phyloP scores from a whole-genome alignment of 2,329 filamentous ascomycete genomes.

The Whalleya microplaca region DNA sequence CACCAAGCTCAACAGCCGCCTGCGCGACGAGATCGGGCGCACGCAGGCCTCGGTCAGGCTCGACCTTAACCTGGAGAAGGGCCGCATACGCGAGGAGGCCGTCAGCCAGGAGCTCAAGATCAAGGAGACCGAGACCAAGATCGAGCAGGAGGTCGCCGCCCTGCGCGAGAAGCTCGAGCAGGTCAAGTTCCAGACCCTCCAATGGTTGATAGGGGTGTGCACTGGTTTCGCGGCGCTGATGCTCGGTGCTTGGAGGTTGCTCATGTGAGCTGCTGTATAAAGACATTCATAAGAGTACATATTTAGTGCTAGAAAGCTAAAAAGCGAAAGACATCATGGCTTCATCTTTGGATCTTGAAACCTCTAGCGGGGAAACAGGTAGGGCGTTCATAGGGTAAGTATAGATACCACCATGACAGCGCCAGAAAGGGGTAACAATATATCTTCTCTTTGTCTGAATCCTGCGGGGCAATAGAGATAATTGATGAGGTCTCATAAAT shows the following conservation, averaged over 20 bases:
- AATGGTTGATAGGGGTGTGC: constrained; percentile 93
- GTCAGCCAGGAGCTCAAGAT: constrained; percentile 97
- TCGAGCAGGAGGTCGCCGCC: constrained; percentile 94
- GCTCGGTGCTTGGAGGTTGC: constrained; percentile 70
- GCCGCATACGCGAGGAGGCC: constrained; percentile 92
- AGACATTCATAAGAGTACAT: background rate
- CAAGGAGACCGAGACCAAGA: constrained; percentile 97
- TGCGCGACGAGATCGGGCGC: constrained; percentile 91
- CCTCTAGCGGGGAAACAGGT: background rate
- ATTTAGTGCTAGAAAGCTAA: too few relatives aligned
- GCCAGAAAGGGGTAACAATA: too few relatives aligned
- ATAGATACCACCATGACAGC: background rate
- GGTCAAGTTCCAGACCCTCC: constrained; percentile 96
- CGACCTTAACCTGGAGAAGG: constrained; percentile 95
- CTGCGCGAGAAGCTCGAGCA: constrained; percentile 90
- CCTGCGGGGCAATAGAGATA: too few relatives aligned
- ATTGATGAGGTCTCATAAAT: too few relatives aligned
- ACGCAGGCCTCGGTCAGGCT: constrained; percentile 92
- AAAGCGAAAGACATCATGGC: background rate
- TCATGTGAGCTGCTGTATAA: constrained; percentile 54
- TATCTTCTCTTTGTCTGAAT: too few relatives aligned
- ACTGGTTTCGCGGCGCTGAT: constrained; percentile 69
- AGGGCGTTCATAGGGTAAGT: background rate
- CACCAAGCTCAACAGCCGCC: constrained; percentile 84
- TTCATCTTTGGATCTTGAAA: background rate